Conservation (phyloP, 139 green algal genomes). For the Medakamo hakoo region DNA sequence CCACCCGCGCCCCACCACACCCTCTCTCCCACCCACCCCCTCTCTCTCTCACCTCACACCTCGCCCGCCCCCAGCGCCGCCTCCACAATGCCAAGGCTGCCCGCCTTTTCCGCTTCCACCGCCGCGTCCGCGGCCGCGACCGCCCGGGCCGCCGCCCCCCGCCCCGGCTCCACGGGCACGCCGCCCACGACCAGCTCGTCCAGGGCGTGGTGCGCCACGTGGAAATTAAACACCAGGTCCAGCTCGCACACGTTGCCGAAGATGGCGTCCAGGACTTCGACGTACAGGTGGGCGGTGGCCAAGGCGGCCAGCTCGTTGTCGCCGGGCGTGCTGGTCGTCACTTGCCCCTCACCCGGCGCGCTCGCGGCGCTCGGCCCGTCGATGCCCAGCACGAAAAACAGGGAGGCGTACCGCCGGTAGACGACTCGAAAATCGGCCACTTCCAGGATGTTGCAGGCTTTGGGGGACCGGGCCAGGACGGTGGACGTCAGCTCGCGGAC, state of each 20-base stretch:
- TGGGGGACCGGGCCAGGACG: conserved; percentile 60
- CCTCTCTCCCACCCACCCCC: no score
- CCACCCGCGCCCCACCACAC: background rate
- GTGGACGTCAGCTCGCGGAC: conserved; percentile 64
- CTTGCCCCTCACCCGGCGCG: conserved; percentile 11
- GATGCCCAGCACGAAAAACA: conserved; percentile 88
- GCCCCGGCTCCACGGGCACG: conserved; percentile 89
- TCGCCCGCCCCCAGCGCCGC: background rate
- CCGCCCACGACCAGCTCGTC: conserved; percentile 90
- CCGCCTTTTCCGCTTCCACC: conserved; percentile 51
- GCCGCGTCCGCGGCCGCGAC: conserved; percentile 65
- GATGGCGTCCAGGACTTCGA: conserved; percentile 71
- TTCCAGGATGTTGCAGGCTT: conserved; percentile 96
- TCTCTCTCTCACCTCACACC: background rate
- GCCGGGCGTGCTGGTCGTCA: conserved; percentile 14
- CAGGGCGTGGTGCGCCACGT: conserved; percentile 97
- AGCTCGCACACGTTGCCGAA: conserved; percentile 99
- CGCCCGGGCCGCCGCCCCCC: conserved; percentile 32
- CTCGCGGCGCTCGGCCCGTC: conserved; percentile 41
- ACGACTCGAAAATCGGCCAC: conserved; percentile 29
- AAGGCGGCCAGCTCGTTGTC: conserved; percentile 79
- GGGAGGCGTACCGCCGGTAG: conserved; percentile 85
- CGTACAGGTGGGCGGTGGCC: conserved; percentile 74
- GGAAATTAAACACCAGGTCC: conserved; percentile 99
- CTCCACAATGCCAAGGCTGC: conserved; percentile 1